A percentile compares a stretch with the other conserved stretches of the same genome.
phyloP scores from a whole-genome alignment of 2,329 filamentous ascomycete genomes.

The Aspergillus ochraceus region DNA sequence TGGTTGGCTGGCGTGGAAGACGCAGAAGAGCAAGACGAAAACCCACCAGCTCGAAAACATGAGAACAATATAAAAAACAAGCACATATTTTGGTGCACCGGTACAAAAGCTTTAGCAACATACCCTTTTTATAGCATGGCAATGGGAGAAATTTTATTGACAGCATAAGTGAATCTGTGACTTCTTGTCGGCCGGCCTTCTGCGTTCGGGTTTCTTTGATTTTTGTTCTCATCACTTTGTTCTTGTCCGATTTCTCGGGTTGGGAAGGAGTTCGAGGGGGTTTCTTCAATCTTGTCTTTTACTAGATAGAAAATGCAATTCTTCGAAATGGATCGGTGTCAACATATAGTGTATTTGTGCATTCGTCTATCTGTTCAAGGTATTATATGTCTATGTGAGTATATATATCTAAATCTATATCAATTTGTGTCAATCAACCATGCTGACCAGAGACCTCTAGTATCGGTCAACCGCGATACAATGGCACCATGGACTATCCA shows the following conservation, averaged over 20 bases:
- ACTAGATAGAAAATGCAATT: slow-evolving; percentile 22
- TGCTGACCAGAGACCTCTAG: background rate
- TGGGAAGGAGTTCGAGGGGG: slow-evolving; percentile 16
- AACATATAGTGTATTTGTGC: background rate
- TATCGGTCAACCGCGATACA: slow-evolving; percentile 23
- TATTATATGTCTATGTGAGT: background rate
- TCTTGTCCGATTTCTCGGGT: slow-evolving; percentile 12
- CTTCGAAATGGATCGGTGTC: slow-evolving; percentile 1
- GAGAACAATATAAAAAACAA: background rate
- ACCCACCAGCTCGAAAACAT: background rate
- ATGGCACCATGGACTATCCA: slow-evolving; percentile 33
- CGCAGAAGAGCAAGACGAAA: background rate
- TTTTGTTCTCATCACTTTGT: slow-evolving; percentile 4
- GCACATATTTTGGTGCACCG: slow-evolving; percentile 5
- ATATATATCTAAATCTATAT: slow-evolving; percentile 6
- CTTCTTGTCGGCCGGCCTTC: slow-evolving; percentile 11
- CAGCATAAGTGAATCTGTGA: slow-evolving; percentile 16
- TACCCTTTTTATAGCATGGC: slow-evolving; percentile 10
- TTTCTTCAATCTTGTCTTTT: slow-evolving; percentile 5
- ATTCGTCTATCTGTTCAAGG: background rate
- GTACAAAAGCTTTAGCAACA: slow-evolving; percentile 12
- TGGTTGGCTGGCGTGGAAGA: background rate
- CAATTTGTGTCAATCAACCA: background rate
- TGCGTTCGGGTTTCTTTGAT: slow-evolving; percentile 13
- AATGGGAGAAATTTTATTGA: slow-evolving; percentile 14